A percentile compares a stretch with the other conserved stretches of the same genome.
phyloP scores from a whole-genome alignment of 1,284 basidiomycete species.

The Fomitopsis schrenkii region DNA sequence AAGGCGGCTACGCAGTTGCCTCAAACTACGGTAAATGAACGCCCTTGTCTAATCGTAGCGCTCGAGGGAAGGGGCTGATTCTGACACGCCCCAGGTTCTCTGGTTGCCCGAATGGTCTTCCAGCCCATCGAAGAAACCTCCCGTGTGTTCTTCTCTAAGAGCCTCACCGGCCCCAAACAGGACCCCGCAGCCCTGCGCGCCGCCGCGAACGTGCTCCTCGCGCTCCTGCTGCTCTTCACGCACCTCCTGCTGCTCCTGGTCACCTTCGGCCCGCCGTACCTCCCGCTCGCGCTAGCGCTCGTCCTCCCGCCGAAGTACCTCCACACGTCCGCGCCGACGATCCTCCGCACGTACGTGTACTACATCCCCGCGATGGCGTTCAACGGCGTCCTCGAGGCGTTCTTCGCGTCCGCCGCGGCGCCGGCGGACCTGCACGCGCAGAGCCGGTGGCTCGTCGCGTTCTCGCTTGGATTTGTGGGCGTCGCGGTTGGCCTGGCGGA shows the following conservation, averaged over 20 bases:
- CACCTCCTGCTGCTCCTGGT: slow-evolving; percentile 75
- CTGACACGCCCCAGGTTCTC: slow-evolving; percentile 57
- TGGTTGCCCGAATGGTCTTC: slow-evolving; percentile 87
- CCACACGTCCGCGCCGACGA: slow-evolving; percentile 66
- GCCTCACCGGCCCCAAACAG: slow-evolving; percentile 33
- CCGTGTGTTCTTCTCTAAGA: slow-evolving; percentile 82
- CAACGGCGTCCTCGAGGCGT: slow-evolving; percentile 89
- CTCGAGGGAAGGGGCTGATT: not conserved
- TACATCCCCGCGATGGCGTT: slow-evolving; percentile 86
- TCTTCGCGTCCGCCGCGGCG: slow-evolving; percentile 75
- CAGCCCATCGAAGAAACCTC: slow-evolving; percentile 92
- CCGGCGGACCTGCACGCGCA: slow-evolving; percentile 61
- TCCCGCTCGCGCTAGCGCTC: slow-evolving; percentile 63
- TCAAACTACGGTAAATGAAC: slow-evolving; percentile 80
- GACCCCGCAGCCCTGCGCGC: slow-evolving; percentile 18
- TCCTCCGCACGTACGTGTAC: slow-evolving; percentile 75
- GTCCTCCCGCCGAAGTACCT: slow-evolving; percentile 73
- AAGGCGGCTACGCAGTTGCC: slow-evolving; percentile 92
- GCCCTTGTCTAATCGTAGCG: not conserved
- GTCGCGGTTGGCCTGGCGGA: slow-evolving; percentile 48
- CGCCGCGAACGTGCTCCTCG: slow-evolving; percentile 34
- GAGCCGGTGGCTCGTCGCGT: slow-evolving; percentile 66
- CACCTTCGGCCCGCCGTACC: slow-evolving; percentile 71
- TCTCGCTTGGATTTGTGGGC: slow-evolving; percentile 57
- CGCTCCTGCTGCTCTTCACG: slow-evolving; percentile 58